Evolutionary conservation across 2,329 filamentous ascomycete genomes (phyloP), one percentile per base, ranked within the genome.

Genomic region (Cladosporium cucumerinum): DNA sequence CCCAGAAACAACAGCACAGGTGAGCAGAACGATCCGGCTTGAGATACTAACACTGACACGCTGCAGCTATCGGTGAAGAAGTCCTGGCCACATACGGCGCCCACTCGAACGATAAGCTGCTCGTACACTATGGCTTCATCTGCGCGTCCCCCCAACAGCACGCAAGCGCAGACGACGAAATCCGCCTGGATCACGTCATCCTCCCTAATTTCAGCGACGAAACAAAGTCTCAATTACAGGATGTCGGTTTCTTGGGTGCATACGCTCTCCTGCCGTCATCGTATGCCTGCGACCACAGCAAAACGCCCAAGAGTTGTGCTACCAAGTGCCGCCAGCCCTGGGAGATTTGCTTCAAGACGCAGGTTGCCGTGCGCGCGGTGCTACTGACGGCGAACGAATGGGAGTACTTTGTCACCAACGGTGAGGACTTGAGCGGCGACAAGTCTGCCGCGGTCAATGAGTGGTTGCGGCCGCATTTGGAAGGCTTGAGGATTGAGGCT

Each of bases 21-120:
- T 64, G 46, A 64, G 61, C 52, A 34, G n/a, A 18, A 11, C 25
- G 3, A 28, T 51, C 58, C 16, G 30, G 30, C 23, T 21, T 21
- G 26, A 6, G n/a, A 28, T 26, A 30, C 60, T 46, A 23, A 62
- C 34, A 11, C 25, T 26, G 23, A 32, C 39, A 26, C 28, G 14
- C 16, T 36, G n/a, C 32, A 76, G 75, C 73, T 1, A 70, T 75
- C 2, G 87, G 86, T 10, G 85, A 89, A 23, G 90, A 93, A 77
- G 78, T 93, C 0, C 85, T 84, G 66, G 86, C 90, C 28, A 86
- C 84, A 30, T 93, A 93, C 70, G 90, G 90, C 3, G 75, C 82
- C 1, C 90, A 93, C 73, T 83, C 83, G 30, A 91, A 91, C 67
- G 90, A 93, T 72, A 89, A 90, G 69, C 77, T 93, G 21, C 82